Conservation (phyloP, 345 rosid species). For the Mercurialis annua region DNA sequence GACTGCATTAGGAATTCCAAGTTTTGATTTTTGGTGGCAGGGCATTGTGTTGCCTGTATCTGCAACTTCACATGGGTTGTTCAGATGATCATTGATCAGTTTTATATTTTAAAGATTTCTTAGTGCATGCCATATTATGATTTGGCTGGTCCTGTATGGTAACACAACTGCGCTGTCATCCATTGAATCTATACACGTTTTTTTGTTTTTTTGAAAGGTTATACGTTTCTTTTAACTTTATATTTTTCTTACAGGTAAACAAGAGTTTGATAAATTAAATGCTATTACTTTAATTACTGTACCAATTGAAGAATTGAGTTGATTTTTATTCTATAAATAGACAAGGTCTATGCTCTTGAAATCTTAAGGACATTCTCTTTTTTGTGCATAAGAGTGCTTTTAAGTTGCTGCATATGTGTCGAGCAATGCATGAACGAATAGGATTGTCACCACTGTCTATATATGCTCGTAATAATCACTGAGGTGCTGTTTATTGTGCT, state of each 20-base stretch:
- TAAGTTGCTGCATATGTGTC: neutral
- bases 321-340: neutral
- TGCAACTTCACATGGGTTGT: neutral
- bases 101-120: neutral
- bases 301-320: neutral
- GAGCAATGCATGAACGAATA: neutral
- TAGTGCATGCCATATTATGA: neutral
- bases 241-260: neutral
- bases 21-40: neutral
- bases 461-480: neutral
- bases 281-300: neutral
- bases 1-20: neutral
- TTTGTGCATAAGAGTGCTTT: neutral
- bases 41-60: neutral
- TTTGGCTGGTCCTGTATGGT: neutral
- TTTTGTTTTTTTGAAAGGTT: too few species aligned
- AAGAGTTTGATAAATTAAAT: neutral
- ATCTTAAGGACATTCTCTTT: neutral
- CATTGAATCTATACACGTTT: too few species aligned
- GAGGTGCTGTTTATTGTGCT: neutral
- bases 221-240: neutral
- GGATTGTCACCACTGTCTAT: neutral
- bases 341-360: too few species aligned
- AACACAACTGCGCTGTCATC: neutral
- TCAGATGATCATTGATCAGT: slow-evolving; percentile 1